Evolutionary conservation across 495 filamentous ascomycete genomes (phyloP).

Genomic region (Neurospora terricola): DNA sequence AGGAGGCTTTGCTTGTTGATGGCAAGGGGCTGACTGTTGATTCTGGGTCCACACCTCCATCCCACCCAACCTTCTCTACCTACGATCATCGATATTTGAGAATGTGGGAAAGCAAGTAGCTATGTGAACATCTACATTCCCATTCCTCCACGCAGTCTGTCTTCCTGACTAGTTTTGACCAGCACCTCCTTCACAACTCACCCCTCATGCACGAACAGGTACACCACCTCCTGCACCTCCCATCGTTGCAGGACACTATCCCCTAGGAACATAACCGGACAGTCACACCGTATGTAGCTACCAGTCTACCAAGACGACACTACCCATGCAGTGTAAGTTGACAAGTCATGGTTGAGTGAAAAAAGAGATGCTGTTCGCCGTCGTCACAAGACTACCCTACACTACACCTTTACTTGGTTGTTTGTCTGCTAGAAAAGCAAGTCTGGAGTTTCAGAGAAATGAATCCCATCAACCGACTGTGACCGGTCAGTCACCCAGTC

Average conservation of each 20-base stretch:
- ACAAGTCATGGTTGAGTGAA: background rate
- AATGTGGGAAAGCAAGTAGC: background rate
- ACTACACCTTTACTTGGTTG: no score
- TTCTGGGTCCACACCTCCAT: background rate
- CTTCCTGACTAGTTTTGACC: background rate
- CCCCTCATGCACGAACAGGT: background rate
- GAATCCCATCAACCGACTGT: background rate
- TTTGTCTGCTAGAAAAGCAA: no score
- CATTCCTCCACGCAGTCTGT: background rate
- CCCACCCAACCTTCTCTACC: background rate
- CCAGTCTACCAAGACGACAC: background rate
- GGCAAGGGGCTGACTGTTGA: background rate
- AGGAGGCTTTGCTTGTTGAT: background rate
- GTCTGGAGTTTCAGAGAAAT: background rate
- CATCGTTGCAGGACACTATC: background rate
- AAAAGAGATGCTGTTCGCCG: no score
- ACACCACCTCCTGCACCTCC: background rate
- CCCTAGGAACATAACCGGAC: background rate
- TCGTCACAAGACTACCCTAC: no score
- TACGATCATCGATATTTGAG: background rate
- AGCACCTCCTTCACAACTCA: background rate
- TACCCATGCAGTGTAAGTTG: background rate
- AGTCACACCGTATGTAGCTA: background rate
- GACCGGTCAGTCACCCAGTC: background rate
- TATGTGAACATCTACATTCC: background rate